phyloP scores from a whole-genome alignment of 768 basidiomycete species.

The Termitomyces sp. region DNA sequence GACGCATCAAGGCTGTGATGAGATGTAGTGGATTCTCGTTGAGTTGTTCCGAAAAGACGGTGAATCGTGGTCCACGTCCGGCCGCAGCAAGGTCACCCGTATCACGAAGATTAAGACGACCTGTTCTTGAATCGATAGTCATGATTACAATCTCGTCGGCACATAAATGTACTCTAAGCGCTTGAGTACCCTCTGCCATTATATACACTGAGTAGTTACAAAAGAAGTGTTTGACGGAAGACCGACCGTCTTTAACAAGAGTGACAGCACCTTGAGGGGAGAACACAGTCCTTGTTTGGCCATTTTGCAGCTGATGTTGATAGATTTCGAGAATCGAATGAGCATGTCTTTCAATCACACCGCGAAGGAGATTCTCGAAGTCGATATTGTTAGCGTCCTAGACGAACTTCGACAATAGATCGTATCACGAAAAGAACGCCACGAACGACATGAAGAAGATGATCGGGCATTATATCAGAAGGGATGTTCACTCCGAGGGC shows the following conservation, averaged over 20 bases:
- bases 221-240: background rate
- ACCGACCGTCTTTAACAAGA: constrained; percentile 51
- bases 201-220: background rate
- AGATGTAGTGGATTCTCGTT: constrained; percentile 67
- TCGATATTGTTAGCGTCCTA: constrained; percentile 68
- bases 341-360: constrained; percentile 62
- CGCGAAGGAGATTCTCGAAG: constrained; percentile 63
- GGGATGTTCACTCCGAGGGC: constrained; percentile 60
- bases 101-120: constrained; percentile 72
- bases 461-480: constrained; percentile 33
- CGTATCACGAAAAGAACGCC: background rate
- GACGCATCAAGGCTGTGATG: constrained; percentile 46
- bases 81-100: constrained; percentile 76
- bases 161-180: constrained; percentile 66
- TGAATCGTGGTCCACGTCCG: constrained; percentile 64
- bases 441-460: constrained; percentile 55
- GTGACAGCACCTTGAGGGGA: constrained; percentile 54
- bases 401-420: background rate
- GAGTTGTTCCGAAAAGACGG: constrained; percentile 49
- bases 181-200: constrained; percentile 43
- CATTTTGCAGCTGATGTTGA: constrained; percentile 47
- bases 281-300: constrained; percentile 50
- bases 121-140: constrained; percentile 76
- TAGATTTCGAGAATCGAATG: constrained; percentile 54
- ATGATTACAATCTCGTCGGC: constrained; percentile 73